Evolutionary conservation across 2,329 filamentous ascomycete genomes (phyloP), one percentile per base, ranked within the genome.

Genomic region (Cladobotryum mycophilum): DNA sequence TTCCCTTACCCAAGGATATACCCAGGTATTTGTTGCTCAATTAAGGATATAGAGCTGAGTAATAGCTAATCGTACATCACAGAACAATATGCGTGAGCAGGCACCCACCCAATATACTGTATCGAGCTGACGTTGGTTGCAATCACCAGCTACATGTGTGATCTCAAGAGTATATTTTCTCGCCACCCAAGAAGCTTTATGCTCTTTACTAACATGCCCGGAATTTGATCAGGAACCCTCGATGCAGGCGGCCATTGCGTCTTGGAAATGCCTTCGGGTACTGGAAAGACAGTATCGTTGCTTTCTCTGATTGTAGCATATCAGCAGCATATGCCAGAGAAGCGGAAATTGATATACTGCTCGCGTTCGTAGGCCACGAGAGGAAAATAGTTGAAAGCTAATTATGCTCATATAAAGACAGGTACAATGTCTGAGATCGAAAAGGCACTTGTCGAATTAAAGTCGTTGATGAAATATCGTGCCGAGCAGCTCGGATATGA

Each of bases 401-500:
- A 35, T 17, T 7, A 46, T 20, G n/a, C 44, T 48, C n/a, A 41
- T 15, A 2, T 20, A 25, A 11, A 7, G 25, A 6, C 25, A 83
- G 80, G 80, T 73, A 99, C 93, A 51, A 99, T 99, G 91, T 99
- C 93, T 36, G 93, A 99, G 73, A 99, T 99, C 63, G 93, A 99
- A 67, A 99, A 99, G 71, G 93, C 95, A 0, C 71, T 99, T 47
- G 88, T 89, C 9, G 93, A 99, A 69, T 68, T 99, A 60, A 90
- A 93, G 67, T 85, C 84, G 20, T 72, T 99, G 48, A 99, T 99
- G 91, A 95, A 95, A 65, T 97, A 96, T 64, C 86, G 93, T 14
- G 76, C 89, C 5, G 81, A 96, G 56, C 83, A 96, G 67, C 79
- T 99, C n/a, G 93, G 93, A 1, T 78, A 86, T 53, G 86, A 86